A percentile compares a stretch with the other conserved stretches of the same genome.
These are phyloP conservation scores for Rhodomyrtus psidioides DNA, from an alignment of 441 rosid species.

Conservation along the genomic window DNA sequence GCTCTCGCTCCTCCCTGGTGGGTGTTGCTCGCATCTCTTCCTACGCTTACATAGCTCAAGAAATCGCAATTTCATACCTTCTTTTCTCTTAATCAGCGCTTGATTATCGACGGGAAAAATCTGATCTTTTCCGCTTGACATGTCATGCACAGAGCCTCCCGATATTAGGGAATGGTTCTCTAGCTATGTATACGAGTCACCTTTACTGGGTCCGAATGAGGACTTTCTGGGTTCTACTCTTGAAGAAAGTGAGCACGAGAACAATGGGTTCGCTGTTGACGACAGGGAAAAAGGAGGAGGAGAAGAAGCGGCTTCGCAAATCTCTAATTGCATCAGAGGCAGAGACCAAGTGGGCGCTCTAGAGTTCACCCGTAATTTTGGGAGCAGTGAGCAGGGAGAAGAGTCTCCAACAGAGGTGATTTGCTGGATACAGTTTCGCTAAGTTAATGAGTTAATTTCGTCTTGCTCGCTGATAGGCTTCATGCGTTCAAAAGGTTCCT, in stretches of 20 bases:
- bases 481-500: neutral
- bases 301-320: neutral
- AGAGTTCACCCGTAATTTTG: neutral
- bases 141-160: conserved; percentile 45
- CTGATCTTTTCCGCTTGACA: neutral
- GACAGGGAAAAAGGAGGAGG: neutral
- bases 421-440: neutral
- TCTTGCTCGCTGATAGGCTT: neutral
- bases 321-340: neutral
- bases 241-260: neutral
- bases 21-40: conserved; percentile 3
- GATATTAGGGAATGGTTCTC: conserved; percentile 55
- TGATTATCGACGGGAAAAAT: neutral
- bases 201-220: conserved; percentile 15
- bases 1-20: conserved; percentile 34
- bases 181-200: conserved; percentile 57
- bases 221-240: neutral
- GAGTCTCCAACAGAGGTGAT: neutral
- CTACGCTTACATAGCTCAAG: neutral
- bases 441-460: neutral
- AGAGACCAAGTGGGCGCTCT: neutral
- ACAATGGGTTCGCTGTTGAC: neutral
- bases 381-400: neutral
- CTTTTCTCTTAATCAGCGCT: neutral
- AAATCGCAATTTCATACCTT: neutral